Conservation (phyloP, 2,329 filamentous ascomycete species). For the Rhynchosporium secalis region DNA sequence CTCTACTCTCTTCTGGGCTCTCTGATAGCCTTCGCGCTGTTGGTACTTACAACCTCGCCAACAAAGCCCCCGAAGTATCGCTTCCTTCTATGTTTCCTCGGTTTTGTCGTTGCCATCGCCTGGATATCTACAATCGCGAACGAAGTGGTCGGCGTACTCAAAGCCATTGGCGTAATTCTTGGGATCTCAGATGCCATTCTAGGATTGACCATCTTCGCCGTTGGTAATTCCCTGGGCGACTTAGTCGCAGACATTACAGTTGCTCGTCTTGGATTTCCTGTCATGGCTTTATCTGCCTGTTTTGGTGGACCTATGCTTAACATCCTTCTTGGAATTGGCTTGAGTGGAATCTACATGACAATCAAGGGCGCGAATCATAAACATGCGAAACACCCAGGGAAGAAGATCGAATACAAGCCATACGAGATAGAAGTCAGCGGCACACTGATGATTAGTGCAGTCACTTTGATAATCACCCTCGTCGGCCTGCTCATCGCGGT, state of each 20-base stretch:
- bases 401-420: conserved; percentile 65
- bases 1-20: conserved; percentile 70
- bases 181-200: conserved; percentile 94
- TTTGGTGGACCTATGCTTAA: conserved; percentile 99
- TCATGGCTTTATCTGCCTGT: conserved; percentile 93
- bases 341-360: conserved; percentile 87
- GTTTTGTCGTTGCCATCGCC: conserved; percentile 86
- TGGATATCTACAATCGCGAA: conserved; percentile 97
- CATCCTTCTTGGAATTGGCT: conserved; percentile 90
- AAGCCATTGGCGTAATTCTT: conserved; percentile 87
- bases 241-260: conserved; percentile 94
- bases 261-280: conserved; percentile 87
- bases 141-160: conserved; percentile 92
- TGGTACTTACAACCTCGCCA: conserved; percentile 69
- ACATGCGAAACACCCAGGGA: conserved; percentile 66
- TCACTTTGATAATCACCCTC: conserved; percentile 80
- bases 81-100: conserved; percentile 79
- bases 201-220: conserved; percentile 92
- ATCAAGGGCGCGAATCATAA: conserved; percentile 66
- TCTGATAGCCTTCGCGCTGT: conserved; percentile 61
- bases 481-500: conserved; percentile 76
- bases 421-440: conserved; percentile 84
- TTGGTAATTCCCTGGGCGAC: conserved; percentile 93
- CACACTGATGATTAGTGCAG: conserved; percentile 80
- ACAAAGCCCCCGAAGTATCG: conserved; percentile 70